Percentiles rank a stretch among this genome's conserved stretches.
These are phyloP conservation scores for Zygoascus hellenicus DNA, from an alignment of 1,139 yeast genomes.

Conservation along the genomic window DNA sequence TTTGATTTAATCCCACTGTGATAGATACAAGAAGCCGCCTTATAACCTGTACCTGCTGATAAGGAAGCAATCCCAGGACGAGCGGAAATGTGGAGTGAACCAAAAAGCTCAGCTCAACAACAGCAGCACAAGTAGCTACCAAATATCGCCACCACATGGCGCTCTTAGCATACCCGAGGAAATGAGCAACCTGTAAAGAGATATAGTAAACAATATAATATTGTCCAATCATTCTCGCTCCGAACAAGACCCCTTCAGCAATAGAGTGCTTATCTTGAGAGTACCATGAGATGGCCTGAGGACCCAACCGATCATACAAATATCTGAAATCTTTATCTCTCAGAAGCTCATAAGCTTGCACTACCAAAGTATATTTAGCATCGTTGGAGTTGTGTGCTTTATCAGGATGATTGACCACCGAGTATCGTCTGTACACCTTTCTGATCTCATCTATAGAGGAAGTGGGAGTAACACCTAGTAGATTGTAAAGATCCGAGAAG, in stretches of 20 bases:
- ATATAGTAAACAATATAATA: slow-evolving; percentile 22
- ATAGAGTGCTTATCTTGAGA: no score
- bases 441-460: slow-evolving; percentile 14
- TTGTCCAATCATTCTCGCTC: no score
- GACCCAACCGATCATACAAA: slow-evolving; percentile 27
- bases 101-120: slow-evolving; percentile 22
- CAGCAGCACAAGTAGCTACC: slow-evolving; percentile 18
- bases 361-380: not conserved
- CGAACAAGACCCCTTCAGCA: no score
- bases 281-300: no score
- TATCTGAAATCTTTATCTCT: slow-evolving; percentile 24
- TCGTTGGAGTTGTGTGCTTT: slow-evolving; percentile 18
- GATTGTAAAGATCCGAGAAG: slow-evolving; percentile 17
- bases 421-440: slow-evolving; percentile 21
- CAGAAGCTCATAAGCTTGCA: slow-evolving; percentile 25
- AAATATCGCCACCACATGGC: slow-evolving; percentile 28
- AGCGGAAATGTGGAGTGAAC: slow-evolving; percentile 20
- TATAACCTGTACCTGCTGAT: slow-evolving; percentile 20
- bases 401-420: slow-evolving; percentile 34
- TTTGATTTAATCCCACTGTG: slow-evolving; percentile 17
- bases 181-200: slow-evolving; percentile 19
- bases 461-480: slow-evolving; percentile 17
- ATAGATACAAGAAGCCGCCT: slow-evolving; percentile 14
- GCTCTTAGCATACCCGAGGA: slow-evolving; percentile 20
- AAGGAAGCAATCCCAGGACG: slow-evolving; percentile 18